Conservation (phyloP, 495 filamentous ascomycete species). For the Aspergillus coremiiformis region DNA sequence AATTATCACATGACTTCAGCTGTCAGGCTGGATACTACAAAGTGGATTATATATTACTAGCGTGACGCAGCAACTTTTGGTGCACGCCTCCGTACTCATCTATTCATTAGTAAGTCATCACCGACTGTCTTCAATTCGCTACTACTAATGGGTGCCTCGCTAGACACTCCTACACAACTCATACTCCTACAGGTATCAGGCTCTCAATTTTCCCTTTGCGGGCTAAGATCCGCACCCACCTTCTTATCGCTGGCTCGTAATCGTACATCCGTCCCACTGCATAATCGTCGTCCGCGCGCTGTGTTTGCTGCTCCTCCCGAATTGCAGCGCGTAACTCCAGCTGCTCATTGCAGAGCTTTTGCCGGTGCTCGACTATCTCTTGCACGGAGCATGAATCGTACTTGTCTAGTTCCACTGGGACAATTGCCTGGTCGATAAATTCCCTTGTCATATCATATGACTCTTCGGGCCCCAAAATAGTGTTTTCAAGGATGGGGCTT, state of each 20-base stretch:
- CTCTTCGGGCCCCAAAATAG: constrained; percentile 27
- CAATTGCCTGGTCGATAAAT: constrained; percentile 24
- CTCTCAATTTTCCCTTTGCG: constrained; percentile 32
- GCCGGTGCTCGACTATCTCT: constrained; percentile 22
- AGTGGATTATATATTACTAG: too few species aligned
- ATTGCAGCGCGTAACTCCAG: constrained; percentile 30
- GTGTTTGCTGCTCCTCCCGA: constrained; percentile 36
- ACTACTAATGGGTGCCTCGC: too few species aligned
- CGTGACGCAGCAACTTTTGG: too few species aligned
- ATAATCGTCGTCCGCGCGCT: constrained; percentile 37
- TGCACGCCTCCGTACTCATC: too few species aligned
- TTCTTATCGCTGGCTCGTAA: constrained; percentile 40
- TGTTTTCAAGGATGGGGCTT: constrained; percentile 9
- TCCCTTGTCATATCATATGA: constrained; percentile 28
- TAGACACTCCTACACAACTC: not conserved
- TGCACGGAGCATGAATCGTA: constrained; percentile 17
- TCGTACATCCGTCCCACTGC: constrained; percentile 41
- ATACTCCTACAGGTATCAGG: constrained; percentile 1
- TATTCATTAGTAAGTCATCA: not conserved
- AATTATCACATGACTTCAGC: too few species aligned
- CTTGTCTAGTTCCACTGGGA: constrained; percentile 11
- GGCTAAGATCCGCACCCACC: constrained; percentile 39
- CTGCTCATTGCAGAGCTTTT: constrained; percentile 29
- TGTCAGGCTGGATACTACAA: too few species aligned
- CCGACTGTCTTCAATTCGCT: not conserved